Conservation (phyloP, 306 rosid genomes). For the Sindora glabra region DNA sequence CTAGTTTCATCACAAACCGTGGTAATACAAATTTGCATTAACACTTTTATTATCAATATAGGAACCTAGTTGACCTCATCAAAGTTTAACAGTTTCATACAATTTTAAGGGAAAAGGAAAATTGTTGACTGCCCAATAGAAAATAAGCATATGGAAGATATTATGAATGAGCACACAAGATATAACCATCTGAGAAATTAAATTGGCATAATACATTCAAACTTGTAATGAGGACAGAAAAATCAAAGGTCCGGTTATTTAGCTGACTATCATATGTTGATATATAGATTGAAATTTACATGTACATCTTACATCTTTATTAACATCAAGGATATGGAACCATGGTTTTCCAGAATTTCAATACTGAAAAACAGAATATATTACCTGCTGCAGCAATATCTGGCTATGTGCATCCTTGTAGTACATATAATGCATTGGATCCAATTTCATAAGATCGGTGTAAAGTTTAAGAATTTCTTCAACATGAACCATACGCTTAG, state of each 20-base stretch:
- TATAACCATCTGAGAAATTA: neutral
- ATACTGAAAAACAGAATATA: constrained; percentile 15
- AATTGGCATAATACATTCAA: neutral
- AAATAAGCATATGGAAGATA: neutral
- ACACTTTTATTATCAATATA: neutral
- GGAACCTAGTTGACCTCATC: neutral
- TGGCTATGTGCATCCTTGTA: constrained; percentile 59
- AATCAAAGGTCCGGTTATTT: neutral
- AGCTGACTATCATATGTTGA: neutral
- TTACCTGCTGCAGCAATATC: constrained; percentile 39
- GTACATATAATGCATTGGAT: constrained; percentile 51
- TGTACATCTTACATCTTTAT: constrained; percentile 6
- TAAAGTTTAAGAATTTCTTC: constrained; percentile 73
- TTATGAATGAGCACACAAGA: neutral
- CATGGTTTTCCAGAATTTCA: neutral
- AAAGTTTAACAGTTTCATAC: neutral
- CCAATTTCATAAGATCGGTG: constrained; percentile 50
- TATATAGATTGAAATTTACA: neutral
- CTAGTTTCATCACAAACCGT: neutral
- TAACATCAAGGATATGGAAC: neutral
- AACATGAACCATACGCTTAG: constrained; percentile 29
- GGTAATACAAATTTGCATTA: neutral
- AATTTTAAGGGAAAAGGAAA: neutral
- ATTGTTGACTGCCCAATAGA: neutral
- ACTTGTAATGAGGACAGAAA: neutral